A percentile compares a stretch with the other conserved stretches of the same genome.
phyloP scores from a whole-genome alignment of 306 rosid genomes.

The Fragaria nilgerrensis region DNA sequence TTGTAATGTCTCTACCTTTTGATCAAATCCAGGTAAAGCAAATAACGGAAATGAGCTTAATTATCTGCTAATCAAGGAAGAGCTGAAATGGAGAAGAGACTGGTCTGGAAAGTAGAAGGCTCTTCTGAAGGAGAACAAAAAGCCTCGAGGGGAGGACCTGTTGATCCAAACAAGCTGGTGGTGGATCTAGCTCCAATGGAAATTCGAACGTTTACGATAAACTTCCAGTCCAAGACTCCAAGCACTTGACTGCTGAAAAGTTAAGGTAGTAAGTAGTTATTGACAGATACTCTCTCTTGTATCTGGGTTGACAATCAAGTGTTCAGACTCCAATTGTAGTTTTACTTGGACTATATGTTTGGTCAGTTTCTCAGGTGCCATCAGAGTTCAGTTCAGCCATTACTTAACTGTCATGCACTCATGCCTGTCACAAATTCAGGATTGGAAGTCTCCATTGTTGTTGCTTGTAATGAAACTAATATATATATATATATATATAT shows the following conservation, averaged over 20 bases:
- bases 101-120: slow-evolving; percentile 66
- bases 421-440: neutral
- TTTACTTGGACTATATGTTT: too few species aligned
- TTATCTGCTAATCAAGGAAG: slow-evolving; percentile 78
- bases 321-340: neutral
- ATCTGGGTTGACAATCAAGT: neutral
- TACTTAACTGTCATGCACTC: neutral
- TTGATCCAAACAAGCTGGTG: slow-evolving; percentile 54
- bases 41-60: slow-evolving; percentile 46
- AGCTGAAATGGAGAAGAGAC: slow-evolving; percentile 65
- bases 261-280: neutral
- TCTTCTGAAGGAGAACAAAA: slow-evolving; percentile 29
- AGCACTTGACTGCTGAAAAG: neutral
- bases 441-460: neutral
- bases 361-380: too few species aligned
- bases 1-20: neutral
- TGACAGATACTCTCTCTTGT: neutral
- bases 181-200: slow-evolving; percentile 70
- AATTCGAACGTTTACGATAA: slow-evolving; percentile 54
- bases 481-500: too few species aligned
- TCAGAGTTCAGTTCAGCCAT: neutral
- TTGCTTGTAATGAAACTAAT: neutral
- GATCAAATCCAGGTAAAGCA: slow-evolving; percentile 44
- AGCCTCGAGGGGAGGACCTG: slow-evolving; percentile 53
- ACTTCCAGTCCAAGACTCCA: slow-evolving; percentile 15